Evolutionary conservation across 1,284 basidiomycete species (phyloP).

Genomic region (Apiotrichum porosum): DNA sequence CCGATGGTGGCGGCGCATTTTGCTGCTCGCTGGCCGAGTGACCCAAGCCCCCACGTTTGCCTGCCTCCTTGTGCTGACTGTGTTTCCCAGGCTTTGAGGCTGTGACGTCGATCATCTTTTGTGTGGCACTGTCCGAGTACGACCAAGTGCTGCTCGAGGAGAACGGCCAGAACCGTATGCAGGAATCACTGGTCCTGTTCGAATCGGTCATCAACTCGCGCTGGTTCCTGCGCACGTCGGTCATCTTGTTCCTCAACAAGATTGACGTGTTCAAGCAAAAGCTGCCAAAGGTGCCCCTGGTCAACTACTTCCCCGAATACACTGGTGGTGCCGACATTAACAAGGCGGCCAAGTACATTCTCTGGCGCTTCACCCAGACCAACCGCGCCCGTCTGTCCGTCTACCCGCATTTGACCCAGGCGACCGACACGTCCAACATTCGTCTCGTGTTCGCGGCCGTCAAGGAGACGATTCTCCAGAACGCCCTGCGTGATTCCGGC

Average conservation of each 20-base stretch:
- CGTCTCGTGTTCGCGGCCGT: slow-evolving; percentile 92
- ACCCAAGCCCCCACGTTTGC: no score
- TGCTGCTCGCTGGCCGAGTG: no score
- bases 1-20: no score
- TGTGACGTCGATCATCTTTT: slow-evolving; percentile 93
- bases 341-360: slow-evolving; percentile 95
- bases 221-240: slow-evolving; percentile 90
- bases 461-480: slow-evolving; percentile 92
- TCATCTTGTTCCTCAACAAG: slow-evolving; percentile 92
- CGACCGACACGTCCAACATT: slow-evolving; percentile 60
- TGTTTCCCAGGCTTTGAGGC: slow-evolving; percentile 78
- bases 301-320: slow-evolving; percentile 90
- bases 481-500: slow-evolving; percentile 47
- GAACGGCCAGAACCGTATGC: slow-evolving; percentile 80
- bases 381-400: slow-evolving; percentile 83
- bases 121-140: slow-evolving; percentile 88
- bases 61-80: no score
- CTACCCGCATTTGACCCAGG: slow-evolving; percentile 74
- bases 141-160: slow-evolving; percentile 83
- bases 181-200: slow-evolving; percentile 86
- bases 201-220: slow-evolving; percentile 96
- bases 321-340: slow-evolving; percentile 85
- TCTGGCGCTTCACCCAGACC: slow-evolving; percentile 95
- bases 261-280: slow-evolving; percentile 95
- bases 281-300: slow-evolving; percentile 77